Percentiles rank a stretch among this genome's conserved stretches.
Evolutionary conservation across 2,329 filamentous ascomycete genomes (phyloP).

Genomic region (Coleophoma eucalyptorum): DNA sequence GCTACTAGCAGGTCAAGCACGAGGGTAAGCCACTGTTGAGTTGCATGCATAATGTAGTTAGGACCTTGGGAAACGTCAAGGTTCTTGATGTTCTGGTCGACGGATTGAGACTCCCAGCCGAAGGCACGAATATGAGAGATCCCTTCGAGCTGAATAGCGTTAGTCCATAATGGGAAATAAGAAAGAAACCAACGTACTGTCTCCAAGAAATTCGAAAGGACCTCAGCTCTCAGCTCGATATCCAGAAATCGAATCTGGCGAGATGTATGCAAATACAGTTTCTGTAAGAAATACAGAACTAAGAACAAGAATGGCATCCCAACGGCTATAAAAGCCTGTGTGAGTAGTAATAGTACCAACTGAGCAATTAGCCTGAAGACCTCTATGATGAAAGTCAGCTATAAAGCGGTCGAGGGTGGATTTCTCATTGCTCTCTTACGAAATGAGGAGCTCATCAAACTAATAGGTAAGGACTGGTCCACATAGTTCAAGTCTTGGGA

Average conservation of each 20-base stretch:
- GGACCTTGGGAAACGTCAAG: constrained; percentile 51
- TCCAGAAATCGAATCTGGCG: constrained; percentile 57
- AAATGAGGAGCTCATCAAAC: not conserved
- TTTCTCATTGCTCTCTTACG: not conserved
- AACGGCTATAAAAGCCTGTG: constrained; percentile 42
- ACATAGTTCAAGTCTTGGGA: not conserved
- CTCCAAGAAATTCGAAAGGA: constrained; percentile 37
- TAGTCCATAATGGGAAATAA: not conserved
- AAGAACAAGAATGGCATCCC: constrained; percentile 44
- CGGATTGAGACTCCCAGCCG: constrained; percentile 42
- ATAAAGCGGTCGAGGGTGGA: not conserved
- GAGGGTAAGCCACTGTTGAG: constrained; percentile 53
- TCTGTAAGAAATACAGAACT: constrained; percentile 47
- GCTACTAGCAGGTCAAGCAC: constrained; percentile 30
- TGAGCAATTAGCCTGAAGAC: constrained; percentile 33
- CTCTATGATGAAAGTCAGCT: constrained; percentile 9
- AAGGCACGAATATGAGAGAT: constrained; percentile 53
- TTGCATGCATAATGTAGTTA: constrained; percentile 50
- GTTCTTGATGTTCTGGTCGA: constrained; percentile 39
- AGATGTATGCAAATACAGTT: constrained; percentile 56
- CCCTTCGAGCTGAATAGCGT: constrained; percentile 35
- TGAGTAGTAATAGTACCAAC: constrained; percentile 42
- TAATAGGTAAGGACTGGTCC: not conserved
- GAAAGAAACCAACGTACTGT: constrained; percentile 19
- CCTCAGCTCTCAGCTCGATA: constrained; percentile 55